Conservation (phyloP, 371 early-diverging fungal species). For the Mucor irregularis region DNA sequence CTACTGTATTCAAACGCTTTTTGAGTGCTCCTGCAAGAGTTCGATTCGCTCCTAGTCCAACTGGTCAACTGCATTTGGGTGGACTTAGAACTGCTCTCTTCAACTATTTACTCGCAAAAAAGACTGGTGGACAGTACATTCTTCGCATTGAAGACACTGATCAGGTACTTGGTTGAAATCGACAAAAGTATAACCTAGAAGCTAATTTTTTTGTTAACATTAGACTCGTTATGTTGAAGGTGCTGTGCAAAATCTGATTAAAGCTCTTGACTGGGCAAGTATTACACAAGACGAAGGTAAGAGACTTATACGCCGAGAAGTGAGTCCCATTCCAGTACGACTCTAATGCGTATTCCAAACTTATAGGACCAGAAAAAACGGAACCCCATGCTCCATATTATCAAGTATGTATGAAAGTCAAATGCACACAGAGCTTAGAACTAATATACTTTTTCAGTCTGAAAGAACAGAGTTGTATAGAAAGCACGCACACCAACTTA, state of each 20-base stretch:
- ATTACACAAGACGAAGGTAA: conserved; percentile 78
- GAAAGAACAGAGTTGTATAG: conserved; percentile 74
- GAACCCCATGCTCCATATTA: conserved; percentile 71
- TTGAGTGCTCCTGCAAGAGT: conserved; percentile 59
- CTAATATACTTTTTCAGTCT: conserved; percentile 59
- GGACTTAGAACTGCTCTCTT: conserved; percentile 92
- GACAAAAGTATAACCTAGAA: not conserved
- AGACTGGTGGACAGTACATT: conserved; percentile 76
- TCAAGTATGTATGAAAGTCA: conserved; percentile 47
- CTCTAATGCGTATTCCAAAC: too few relatives aligned
- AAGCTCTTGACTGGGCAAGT: conserved; percentile 78
- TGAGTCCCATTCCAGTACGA: too few relatives aligned
- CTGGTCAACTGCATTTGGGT: conserved; percentile 92
- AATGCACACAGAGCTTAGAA: too few relatives aligned
- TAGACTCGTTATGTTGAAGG: conserved; percentile 79
- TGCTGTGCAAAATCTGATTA: conserved; percentile 69
- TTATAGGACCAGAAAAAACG: conserved; percentile 57
- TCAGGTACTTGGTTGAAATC: conserved; percentile 47
- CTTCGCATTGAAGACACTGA: conserved; percentile 96
- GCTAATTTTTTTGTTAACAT: too few relatives aligned
- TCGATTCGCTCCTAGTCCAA: conserved; percentile 95
- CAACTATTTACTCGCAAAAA: conserved; percentile 83
- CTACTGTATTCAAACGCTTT: not conserved
- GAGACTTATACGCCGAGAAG: not conserved
- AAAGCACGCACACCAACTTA: conserved; percentile 63